Evolutionary conservation across 2,329 filamentous ascomycete species (phyloP).

Genomic region (Colletotrichum sp.): DNA sequence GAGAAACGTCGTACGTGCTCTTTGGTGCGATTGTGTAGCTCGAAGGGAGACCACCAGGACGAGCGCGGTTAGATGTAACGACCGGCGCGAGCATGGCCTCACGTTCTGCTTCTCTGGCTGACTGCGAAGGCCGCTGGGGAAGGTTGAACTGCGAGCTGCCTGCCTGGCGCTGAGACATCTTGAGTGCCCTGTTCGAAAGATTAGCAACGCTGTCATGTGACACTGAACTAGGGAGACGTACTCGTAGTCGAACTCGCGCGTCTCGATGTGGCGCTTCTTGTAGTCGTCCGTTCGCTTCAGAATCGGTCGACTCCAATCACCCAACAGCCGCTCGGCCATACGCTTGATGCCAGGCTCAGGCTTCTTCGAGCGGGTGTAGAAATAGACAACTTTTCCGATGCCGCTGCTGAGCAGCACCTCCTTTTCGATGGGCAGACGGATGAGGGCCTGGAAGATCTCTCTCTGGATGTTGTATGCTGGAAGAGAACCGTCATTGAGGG

Average conservation of each 20-base stretch:
- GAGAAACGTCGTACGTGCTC: constrained; percentile 64
- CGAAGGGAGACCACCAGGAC: constrained; percentile 57
- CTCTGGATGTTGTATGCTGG: constrained; percentile 98
- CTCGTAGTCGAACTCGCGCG: constrained; percentile 68
- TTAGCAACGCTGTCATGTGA: neutral
- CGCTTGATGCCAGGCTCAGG: constrained; percentile 90
- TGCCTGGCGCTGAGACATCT: constrained; percentile 52
- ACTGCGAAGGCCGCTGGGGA: constrained; percentile 51
- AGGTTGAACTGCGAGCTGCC: constrained; percentile 55
- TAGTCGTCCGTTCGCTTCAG: constrained; percentile 94
- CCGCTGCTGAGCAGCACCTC: constrained; percentile 89
- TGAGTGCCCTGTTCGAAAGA: constrained; percentile 51
- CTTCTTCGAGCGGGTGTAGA: constrained; percentile 95
- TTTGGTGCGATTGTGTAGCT: constrained; percentile 66
- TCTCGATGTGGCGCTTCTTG: constrained; percentile 77
- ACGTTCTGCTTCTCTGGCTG: constrained; percentile 56
- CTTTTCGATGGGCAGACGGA: constrained; percentile 85
- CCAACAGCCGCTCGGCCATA: constrained; percentile 88
- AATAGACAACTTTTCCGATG: constrained; percentile 94
- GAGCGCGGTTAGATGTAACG: constrained; percentile 60
- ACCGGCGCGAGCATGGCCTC: constrained; percentile 64
- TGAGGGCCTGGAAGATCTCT: constrained; percentile 84
- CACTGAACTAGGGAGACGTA: constrained; percentile 34
- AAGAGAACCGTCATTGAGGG: constrained; percentile 89
- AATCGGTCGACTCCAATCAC: constrained; percentile 95